Evolutionary conservation across 176 grass and related monocot species (phyloP), one percentile per base, ranked within the genome.

Genomic region (Musa schizocarpa): DNA sequence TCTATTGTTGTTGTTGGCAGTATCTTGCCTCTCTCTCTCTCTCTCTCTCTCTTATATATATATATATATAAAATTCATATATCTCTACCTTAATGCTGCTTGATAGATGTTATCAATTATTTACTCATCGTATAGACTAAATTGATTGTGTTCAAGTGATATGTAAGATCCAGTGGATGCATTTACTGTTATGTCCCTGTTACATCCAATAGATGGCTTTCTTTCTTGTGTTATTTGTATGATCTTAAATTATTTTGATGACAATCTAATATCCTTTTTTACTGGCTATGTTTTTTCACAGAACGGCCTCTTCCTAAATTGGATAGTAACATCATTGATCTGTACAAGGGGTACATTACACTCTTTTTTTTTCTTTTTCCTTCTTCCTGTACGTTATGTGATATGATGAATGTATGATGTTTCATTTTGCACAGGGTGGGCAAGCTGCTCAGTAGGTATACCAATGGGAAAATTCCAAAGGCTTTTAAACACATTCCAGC

Each of bases 401-500:
- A 21, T 11, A 51, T 51, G 34, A 70, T n/a, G 16, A 20, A 70
- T 70, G 48, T 12, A 51, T 50, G 17, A 52, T 50, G 16, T 20
- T 82, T 73, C 74, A 12, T 71, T 26, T 29, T 67, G 63, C 63
- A 64, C 81, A 98, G 95, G 79, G 88, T 98, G 80, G 90, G 95
- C 13, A 77, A 93, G 74, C 77, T 89, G 24, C 69, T 98, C 76
- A 82, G 84, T 13, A 81, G 90, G 70, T 98, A 98, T 82, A 93
- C 90, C 52, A 91, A 63, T 63, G 95, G 95, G 65, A 98, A 87
- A 72, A 91, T 98, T 14, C 90, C 95, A 8, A 87, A 93, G 64
- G 88, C 86, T 9, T 91, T 98, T 68, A 98, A 93, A 78, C 86
- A 84, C 66, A 91, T 98, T 71, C 95, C 86, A 1, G 83, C 88